Evolutionary conservation across 345 rosid species (phyloP).

Genomic region (Camelina hispida): DNA sequence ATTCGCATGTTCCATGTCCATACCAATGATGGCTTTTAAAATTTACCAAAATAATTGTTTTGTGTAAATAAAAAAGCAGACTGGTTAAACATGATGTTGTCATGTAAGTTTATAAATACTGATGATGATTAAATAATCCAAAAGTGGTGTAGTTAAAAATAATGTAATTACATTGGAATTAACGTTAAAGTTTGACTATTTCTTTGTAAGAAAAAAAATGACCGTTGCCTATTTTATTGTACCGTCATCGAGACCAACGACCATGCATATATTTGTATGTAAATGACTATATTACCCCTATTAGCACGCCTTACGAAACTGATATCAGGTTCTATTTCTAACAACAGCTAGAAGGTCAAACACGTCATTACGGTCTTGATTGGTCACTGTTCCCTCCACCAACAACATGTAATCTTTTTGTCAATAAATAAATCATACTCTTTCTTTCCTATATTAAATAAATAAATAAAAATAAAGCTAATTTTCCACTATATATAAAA

Average conservation of each 20-base stretch:
- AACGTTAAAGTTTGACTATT: constrained; percentile 34
- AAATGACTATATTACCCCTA: constrained; percentile 22
- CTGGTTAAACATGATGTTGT: neutral
- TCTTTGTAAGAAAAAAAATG: neutral
- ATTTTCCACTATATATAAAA: neutral
- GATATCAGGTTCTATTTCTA: neutral
- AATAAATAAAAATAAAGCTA: constrained; percentile 10
- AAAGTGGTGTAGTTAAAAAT: neutral
- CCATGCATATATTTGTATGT: constrained; percentile 10
- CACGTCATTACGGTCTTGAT: neutral
- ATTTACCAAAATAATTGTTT: neutral
- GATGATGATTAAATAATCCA: neutral
- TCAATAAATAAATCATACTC: neutral
- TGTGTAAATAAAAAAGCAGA: neutral
- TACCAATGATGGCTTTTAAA: neutral
- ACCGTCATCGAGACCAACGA: constrained; percentile 28
- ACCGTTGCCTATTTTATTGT: constrained; percentile 29
- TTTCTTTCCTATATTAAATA: neutral
- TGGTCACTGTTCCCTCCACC: constrained; percentile 32
- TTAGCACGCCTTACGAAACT: neutral
- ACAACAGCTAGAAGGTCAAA: neutral
- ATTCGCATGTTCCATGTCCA: constrained; percentile 43
- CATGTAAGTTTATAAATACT: neutral
- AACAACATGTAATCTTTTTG: constrained; percentile 22
- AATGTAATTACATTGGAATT: neutral